These are phyloP conservation scores for Lunasporangiospora selenospora DNA, from an alignment of 192 early-diverging fungal species.

Conservation along the genomic window DNA sequence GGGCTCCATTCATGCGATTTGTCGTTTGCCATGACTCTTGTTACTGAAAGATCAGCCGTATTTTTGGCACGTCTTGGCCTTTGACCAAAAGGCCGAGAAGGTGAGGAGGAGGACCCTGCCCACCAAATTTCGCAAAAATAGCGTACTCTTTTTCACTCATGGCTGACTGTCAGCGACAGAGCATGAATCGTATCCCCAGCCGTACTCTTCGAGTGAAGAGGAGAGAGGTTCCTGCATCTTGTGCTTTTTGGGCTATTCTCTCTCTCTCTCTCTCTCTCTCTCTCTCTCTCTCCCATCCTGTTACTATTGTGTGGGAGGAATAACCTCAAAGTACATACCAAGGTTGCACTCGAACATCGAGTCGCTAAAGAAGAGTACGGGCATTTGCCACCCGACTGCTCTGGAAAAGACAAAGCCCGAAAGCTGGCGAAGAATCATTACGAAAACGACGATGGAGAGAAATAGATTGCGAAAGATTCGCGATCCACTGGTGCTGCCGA, in stretches of 20 bases:
- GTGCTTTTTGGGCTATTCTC: background rate
- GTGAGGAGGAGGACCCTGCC: no score
- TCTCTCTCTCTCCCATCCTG: background rate
- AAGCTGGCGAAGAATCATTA: conserved; percentile 29
- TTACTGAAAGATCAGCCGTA: no score
- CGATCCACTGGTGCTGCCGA: conserved; percentile 35
- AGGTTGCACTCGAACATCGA: conserved; percentile 59
- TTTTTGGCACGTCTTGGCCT: no score
- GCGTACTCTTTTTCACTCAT: no score
- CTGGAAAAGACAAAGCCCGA: conserved; percentile 55
- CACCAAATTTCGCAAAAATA: no score
- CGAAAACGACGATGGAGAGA: conserved; percentile 20
- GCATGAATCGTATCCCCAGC: background rate
- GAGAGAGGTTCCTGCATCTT: background rate
- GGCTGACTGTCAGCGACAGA: no score
- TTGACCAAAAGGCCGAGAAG: no score
- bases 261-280: background rate
- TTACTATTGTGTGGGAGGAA: background rate
- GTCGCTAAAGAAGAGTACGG: conserved; percentile 57
- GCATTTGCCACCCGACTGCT: conserved; percentile 54
- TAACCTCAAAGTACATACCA: conserved; percentile 38
- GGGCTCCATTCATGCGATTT: no score
- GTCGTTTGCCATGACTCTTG: no score
- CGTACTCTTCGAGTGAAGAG: background rate
- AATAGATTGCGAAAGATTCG: conserved; percentile 46